These are phyloP conservation scores for Aspergillus phoenicis DNA, from an alignment of 2,329 filamentous ascomycete species.

Conservation along the genomic window DNA sequence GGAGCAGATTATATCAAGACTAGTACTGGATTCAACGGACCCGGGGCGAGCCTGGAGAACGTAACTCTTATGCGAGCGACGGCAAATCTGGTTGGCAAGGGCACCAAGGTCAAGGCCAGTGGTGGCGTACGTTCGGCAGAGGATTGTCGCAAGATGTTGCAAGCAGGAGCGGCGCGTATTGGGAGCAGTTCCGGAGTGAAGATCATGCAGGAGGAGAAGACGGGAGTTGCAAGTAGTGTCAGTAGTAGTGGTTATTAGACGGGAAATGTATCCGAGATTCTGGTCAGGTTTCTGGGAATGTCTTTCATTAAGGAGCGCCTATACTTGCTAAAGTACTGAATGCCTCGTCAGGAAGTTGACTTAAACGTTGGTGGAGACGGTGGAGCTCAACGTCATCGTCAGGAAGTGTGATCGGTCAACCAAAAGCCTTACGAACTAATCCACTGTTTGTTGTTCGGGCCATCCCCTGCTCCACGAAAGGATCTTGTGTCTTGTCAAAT, in stretches of 20 bases:
- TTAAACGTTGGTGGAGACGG: constrained; percentile 1
- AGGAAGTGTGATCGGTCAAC: constrained; percentile 12
- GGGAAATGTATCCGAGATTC: not conserved
- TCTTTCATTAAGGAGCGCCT: no score
- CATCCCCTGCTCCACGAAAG: constrained; percentile 1
- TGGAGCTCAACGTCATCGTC: constrained; percentile 17
- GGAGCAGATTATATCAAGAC: constrained; percentile 64
- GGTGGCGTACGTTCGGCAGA: constrained; percentile 57
- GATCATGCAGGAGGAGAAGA: constrained; percentile 52
- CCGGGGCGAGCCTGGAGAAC: constrained; percentile 55
- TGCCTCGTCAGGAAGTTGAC: not conserved
- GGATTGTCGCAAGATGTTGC: constrained; percentile 57
- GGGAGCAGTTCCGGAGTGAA: constrained; percentile 59
- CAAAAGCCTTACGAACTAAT: not conserved
- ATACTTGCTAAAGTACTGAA: no score
- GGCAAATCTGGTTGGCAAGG: constrained; percentile 46
- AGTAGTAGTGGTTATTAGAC: no score
- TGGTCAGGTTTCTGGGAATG: not conserved
- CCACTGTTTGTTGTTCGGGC: constrained; percentile 1
- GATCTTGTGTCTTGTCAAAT: not conserved
- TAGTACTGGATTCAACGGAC: constrained; percentile 60
- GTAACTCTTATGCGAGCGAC: constrained; percentile 58
- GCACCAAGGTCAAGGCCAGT: constrained; percentile 60
- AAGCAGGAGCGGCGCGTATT: constrained; percentile 59
- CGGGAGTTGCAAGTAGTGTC: constrained; percentile 4